Percentiles rank a stretch among this genome's conserved stretches.
Evolutionary conservation across 192 early-diverging fungal species (phyloP).

Genomic region (Backusella tarrabulga): DNA sequence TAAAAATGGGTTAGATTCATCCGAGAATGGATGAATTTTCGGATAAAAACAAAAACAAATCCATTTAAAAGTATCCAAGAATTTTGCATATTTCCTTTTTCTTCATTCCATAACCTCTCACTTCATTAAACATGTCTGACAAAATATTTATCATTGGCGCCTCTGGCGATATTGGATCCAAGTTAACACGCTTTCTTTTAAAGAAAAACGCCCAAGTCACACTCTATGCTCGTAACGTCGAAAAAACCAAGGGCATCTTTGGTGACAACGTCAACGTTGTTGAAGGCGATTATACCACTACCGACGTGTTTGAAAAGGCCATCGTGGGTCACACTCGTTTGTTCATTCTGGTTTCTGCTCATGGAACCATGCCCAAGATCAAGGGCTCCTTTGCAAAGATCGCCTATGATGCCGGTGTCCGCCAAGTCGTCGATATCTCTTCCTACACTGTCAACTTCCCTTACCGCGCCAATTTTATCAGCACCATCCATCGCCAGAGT

Average conservation of each 20-base stretch:
- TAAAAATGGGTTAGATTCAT: no score
- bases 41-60: no score
- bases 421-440: constrained; percentile 28
- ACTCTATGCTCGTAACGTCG: constrained; percentile 4
- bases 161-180: constrained; percentile 20
- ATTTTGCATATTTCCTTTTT: no score
- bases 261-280: background rate
- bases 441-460: background rate
- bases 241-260: constrained; percentile 9
- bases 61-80: no score
- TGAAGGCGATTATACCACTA: constrained; percentile 14
- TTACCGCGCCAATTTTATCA: background rate
- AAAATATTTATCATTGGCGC: constrained; percentile 20
- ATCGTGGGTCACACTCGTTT: constrained; percentile 16
- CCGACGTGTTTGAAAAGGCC: background rate
- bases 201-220: constrained; percentile 1
- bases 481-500: background rate
- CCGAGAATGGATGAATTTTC: no score
- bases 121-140: background rate
- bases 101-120: no score
- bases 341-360: background rate
- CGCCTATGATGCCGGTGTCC: constrained; percentile 20
- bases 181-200: constrained; percentile 6
- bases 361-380: background rate
- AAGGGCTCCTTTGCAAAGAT: background rate